These are phyloP conservation scores for Aspergillus pseudotamarii DNA, from an alignment of 2,329 filamentous ascomycete genomes.

Conservation along the genomic window DNA sequence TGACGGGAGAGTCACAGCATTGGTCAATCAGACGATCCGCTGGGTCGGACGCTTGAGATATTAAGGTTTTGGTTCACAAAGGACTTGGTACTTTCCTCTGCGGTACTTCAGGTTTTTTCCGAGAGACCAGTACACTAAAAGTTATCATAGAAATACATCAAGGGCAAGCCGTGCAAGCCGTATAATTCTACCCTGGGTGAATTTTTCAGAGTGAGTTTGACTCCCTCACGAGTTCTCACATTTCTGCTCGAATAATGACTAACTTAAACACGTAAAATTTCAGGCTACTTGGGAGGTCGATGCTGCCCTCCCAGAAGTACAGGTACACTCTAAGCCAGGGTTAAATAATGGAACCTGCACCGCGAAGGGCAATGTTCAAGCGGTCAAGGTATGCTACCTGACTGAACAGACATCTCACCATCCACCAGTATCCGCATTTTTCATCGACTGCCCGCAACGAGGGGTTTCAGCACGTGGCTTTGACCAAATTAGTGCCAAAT, in stretches of 20 bases:
- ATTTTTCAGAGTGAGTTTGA: constrained; percentile 80
- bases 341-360: constrained; percentile 39
- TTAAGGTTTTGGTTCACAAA: constrained; percentile 99
- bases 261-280: constrained; percentile 4
- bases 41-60: constrained; percentile 93
- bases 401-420: constrained; percentile 98
- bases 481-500: constrained; percentile 96
- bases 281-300: constrained; percentile 95
- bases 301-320: constrained; percentile 70
- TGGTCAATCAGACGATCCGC: constrained; percentile 85
- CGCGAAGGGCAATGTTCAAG: constrained; percentile 43
- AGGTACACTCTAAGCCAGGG: constrained; percentile 33
- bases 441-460: constrained; percentile 87
- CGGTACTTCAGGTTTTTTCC: not conserved
- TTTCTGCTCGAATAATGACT: not conserved
- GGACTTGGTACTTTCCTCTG: constrained; percentile 64
- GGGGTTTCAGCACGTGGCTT: constrained; percentile 87
- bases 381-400: constrained; percentile 83
- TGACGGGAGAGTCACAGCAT: constrained; percentile 56
- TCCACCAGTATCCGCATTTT: constrained; percentile 94
- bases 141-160: constrained; percentile 80
- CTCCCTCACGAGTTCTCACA: not conserved
- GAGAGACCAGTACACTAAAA: constrained; percentile 16
- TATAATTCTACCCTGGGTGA: constrained; percentile 97
- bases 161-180: constrained; percentile 97